Conservation (phyloP, 768 basidiomycete genomes). For the Mycena haematopus region DNA sequence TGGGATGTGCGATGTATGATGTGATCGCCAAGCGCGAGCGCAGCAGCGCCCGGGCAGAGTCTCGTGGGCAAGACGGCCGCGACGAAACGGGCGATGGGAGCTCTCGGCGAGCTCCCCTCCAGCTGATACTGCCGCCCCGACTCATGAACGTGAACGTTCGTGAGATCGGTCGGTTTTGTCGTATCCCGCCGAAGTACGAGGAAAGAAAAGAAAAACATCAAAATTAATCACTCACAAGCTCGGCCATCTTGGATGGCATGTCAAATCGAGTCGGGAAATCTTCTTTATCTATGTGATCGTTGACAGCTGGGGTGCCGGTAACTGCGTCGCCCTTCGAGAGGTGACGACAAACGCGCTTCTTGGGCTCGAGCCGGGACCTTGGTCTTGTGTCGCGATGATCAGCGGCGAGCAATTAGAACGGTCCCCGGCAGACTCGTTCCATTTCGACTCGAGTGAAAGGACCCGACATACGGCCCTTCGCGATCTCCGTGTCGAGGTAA, state of each 20-base stretch:
- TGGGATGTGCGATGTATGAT: no score
- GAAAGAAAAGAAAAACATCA: no score
- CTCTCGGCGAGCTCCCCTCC: no score
- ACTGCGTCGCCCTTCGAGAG: slow-evolving; percentile 26
- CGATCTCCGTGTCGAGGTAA: slow-evolving; percentile 24
- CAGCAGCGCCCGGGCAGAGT: no score
- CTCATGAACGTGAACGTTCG: no score
- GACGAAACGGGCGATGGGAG: no score
- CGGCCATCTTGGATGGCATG: slow-evolving; percentile 21
- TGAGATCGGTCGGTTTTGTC: no score
- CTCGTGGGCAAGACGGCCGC: no score
- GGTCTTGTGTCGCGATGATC: slow-evolving; percentile 22
- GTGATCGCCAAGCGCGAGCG: no score
- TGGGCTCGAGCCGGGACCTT: slow-evolving; percentile 24
- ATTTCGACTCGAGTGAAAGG: slow-evolving; percentile 23
- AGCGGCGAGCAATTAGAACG: slow-evolving; percentile 36
- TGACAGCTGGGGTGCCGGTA: slow-evolving; percentile 21
- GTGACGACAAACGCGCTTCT: slow-evolving; percentile 30
- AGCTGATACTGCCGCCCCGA: no score
- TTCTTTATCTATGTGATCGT: slow-evolving; percentile 26
- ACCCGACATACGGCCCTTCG: slow-evolving; percentile 15
- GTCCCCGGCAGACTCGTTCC: slow-evolving; percentile 33
- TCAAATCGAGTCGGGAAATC: slow-evolving; percentile 28
- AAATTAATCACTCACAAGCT: slow-evolving; percentile 18
- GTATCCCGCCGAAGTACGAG: no score